Conservation (phyloP, 1,139 yeast genomes). For the Yamadazyma diddensiae region DNA sequence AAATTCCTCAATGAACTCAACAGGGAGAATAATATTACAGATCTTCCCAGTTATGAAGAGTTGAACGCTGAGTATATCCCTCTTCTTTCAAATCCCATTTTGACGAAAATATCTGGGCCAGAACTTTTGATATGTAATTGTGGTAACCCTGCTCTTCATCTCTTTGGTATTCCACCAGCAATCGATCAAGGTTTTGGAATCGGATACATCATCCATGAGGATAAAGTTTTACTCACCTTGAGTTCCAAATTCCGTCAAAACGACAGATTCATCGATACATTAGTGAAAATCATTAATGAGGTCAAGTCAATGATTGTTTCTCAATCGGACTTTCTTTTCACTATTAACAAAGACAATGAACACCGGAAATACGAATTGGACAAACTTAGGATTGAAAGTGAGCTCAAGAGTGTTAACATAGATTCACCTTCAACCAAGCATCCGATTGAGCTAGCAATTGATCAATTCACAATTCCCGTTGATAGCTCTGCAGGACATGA, state of each 20-base stretch:
- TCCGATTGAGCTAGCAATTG: constrained; percentile 34
- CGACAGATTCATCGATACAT: constrained; percentile 60
- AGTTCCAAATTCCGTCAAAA: constrained; percentile 77
- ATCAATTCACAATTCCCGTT: constrained; percentile 18
- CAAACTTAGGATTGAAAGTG: constrained; percentile 33
- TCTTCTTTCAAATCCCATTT: constrained; percentile 58
- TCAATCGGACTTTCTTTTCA: constrained; percentile 33
- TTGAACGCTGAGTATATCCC: constrained; percentile 32
- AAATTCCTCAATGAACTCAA: constrained; percentile 43
- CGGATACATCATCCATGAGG: constrained; percentile 71
- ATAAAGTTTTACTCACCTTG: constrained; percentile 55
- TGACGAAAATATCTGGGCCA: constrained; percentile 40
- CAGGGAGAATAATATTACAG: constrained; percentile 30
- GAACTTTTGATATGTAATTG: constrained; percentile 55
- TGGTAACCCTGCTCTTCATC: constrained; percentile 72
- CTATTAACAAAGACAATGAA: constrained; percentile 31
- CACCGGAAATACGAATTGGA: constrained; percentile 34
- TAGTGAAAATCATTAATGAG: constrained; percentile 58
- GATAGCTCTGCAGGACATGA: constrained; percentile 9
- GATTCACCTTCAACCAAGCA: constrained; percentile 31
- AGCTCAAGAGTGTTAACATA: constrained; percentile 29
- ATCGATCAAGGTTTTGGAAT: constrained; percentile 73
- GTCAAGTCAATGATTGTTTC: constrained; percentile 45
- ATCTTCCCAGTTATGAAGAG: constrained; percentile 21
- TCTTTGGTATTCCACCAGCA: constrained; percentile 78